Conservation (phyloP, 192 early-diverging fungal species). For the Coemansia umbellata region DNA sequence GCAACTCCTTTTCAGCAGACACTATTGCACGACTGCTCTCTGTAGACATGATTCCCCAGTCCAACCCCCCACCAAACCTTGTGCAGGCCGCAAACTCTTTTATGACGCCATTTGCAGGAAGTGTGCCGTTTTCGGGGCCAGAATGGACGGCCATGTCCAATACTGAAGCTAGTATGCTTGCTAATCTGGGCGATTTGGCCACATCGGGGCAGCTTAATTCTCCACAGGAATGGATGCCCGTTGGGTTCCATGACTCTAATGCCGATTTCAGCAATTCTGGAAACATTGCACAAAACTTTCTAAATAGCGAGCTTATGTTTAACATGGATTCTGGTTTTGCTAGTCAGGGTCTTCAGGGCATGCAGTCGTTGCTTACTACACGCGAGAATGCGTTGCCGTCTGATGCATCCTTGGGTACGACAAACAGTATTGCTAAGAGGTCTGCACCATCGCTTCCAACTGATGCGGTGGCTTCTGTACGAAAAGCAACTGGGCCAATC, state of each 20-base stretch:
- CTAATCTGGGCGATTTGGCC: conserved; percentile 33
- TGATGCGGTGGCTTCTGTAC: not conserved
- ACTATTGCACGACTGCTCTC: conserved; percentile 35
- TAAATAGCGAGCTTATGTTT: conserved; percentile 32
- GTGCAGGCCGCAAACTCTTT: conserved; percentile 36
- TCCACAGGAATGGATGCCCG: conserved; percentile 24
- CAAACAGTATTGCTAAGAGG: not conserved
- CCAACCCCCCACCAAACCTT: conserved; percentile 25
- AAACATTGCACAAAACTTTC: conserved; percentile 10
- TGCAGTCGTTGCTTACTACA: not conserved
- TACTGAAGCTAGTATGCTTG: conserved; percentile 40
- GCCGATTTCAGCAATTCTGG: not conserved
- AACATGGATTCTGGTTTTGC: conserved; percentile 5
- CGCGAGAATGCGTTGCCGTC: not conserved
- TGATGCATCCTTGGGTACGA: not conserved
- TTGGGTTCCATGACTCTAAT: conserved; percentile 13
- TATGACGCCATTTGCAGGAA: conserved; percentile 29
- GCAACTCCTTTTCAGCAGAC: conserved; percentile 25
- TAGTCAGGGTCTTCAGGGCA: not conserved
- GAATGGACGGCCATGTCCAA: conserved; percentile 22
- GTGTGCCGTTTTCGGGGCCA: conserved; percentile 5
- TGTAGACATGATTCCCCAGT: conserved; percentile 42
- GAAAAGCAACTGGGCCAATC: not conserved
- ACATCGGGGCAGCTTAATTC: conserved; percentile 3
- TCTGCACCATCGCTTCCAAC: conserved; percentile 8